phyloP scores from a whole-genome alignment of 805 yeast genomes.

The Pichia sporocuriosa region DNA sequence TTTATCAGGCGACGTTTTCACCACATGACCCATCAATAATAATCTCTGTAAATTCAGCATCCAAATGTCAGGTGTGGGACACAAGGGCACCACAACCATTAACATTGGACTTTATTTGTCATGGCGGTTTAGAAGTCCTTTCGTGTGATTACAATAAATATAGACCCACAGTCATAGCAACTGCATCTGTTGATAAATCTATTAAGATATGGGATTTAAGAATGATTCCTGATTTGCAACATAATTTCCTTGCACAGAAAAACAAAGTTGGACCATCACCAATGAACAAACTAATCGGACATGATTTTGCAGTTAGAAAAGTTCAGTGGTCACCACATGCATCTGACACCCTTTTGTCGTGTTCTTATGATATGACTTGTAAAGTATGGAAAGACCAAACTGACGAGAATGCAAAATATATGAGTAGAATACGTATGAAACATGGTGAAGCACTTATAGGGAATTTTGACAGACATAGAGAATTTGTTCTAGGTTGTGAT shows the following conservation, averaged over 20 bases:
- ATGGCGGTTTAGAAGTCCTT: slow-evolving; percentile 73
- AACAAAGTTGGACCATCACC: slow-evolving; percentile 58
- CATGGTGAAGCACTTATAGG: slow-evolving; percentile 48
- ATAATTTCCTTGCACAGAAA: slow-evolving; percentile 33
- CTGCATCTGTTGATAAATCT: slow-evolving; percentile 87
- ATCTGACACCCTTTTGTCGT: slow-evolving; percentile 59
- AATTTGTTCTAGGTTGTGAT: slow-evolving; percentile 89
- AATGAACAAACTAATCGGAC: slow-evolving; percentile 72
- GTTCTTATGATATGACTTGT: slow-evolving; percentile 90
- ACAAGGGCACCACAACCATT: slow-evolving; percentile 59
- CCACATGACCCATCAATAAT: slow-evolving; percentile 75
- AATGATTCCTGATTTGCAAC: slow-evolving; percentile 39
- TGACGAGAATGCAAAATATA: slow-evolving; percentile 47
- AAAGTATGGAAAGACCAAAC: slow-evolving; percentile 77
- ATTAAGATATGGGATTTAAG: slow-evolving; percentile 86
- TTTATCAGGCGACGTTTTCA: slow-evolving; percentile 74
- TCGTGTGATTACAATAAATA: slow-evolving; percentile 90
- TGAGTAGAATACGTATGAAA: slow-evolving; percentile 38
- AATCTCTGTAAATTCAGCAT: slow-evolving; percentile 66
- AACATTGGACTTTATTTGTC: slow-evolving; percentile 58
- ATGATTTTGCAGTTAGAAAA: slow-evolving; percentile 80
- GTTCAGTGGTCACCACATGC: slow-evolving; percentile 88
- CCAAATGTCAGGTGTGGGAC: slow-evolving; percentile 79
- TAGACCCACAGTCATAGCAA: slow-evolving; percentile 67
- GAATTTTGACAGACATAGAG: slow-evolving; percentile 65